Evolutionary conservation across 2,329 filamentous ascomycete species (phyloP).

Genomic region (Aspergillus sp.): DNA sequence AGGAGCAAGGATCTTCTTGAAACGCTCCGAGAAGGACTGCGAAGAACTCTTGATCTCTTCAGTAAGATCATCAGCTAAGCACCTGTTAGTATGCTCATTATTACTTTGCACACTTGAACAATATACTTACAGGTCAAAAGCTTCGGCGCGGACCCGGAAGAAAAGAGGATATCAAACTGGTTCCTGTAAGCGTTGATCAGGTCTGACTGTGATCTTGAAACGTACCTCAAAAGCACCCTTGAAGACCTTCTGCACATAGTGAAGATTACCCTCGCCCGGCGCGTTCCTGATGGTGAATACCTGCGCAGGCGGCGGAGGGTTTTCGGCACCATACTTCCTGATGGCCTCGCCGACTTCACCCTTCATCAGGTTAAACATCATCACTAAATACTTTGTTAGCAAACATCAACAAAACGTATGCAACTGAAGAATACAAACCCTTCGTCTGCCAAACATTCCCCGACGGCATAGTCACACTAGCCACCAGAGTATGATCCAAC

Average conservation of each 20-base stretch:
- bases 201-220: background rate
- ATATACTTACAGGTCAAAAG: constrained; percentile 44
- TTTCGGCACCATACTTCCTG: constrained; percentile 54
- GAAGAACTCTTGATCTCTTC: constrained; percentile 61
- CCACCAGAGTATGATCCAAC: constrained; percentile 67
- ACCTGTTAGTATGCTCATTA: constrained; percentile 6
- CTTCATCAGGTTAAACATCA: constrained; percentile 59
- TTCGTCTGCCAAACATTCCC: constrained; percentile 81
- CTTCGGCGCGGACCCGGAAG: constrained; percentile 61
- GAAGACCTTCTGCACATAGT: constrained; percentile 87
- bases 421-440: constrained; percentile 36
- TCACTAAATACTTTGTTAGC: constrained; percentile 27
- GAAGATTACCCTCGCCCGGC: constrained; percentile 61
- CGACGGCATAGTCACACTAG: constrained; percentile 59
- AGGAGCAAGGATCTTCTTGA: constrained; percentile 63
- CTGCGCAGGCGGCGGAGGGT: constrained; percentile 74
- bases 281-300: constrained; percentile 70
- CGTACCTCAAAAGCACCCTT: constrained; percentile 69
- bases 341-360: constrained; percentile 55
- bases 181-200: constrained; percentile 6
- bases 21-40: constrained; percentile 66
- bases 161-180: constrained; percentile 84
- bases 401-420: background rate
- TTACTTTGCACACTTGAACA: background rate
- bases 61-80: constrained; percentile 56